Evolutionary conservation across 805 yeast genomes (phyloP).

Genomic region (Schizosaccharomyces octosporus): DNA sequence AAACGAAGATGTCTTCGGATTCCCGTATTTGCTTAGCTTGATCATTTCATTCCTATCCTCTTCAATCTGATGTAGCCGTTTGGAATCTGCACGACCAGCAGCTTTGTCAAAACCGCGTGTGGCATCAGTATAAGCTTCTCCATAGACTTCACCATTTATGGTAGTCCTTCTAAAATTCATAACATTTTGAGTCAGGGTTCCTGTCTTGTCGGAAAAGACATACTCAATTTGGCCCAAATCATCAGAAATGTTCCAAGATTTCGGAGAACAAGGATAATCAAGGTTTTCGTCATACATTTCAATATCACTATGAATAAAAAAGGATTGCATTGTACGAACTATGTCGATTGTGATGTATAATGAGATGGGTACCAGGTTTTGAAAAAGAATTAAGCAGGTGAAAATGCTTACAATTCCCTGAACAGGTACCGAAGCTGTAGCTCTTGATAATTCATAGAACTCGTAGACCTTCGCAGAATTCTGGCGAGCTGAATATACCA

Average conservation of each 20-base stretch:
- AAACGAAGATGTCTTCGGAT: slow-evolving; percentile 31
- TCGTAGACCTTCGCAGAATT: slow-evolving; percentile 30
- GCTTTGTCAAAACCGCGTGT: slow-evolving; percentile 47
- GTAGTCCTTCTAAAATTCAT: slow-evolving; percentile 66
- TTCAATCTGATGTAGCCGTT: slow-evolving; percentile 16
- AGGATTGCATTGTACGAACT: slow-evolving; percentile 53
- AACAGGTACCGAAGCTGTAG: slow-evolving; percentile 31
- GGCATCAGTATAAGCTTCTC: slow-evolving; percentile 57
- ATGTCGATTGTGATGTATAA: slow-evolving; percentile 58
- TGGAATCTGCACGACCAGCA: slow-evolving; percentile 28
- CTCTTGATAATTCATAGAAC: slow-evolving; percentile 36
- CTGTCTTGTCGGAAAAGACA: slow-evolving; percentile 63
- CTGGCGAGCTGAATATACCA: slow-evolving; percentile 26
- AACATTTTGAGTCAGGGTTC: slow-evolving; percentile 58
- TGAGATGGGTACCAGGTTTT: slow-evolving; percentile 58
- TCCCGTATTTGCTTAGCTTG: slow-evolving; percentile 15
- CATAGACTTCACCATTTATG: slow-evolving; percentile 40
- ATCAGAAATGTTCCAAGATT: slow-evolving; percentile 63
- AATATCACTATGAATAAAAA: slow-evolving; percentile 43
- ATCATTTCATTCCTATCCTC: slow-evolving; percentile 24
- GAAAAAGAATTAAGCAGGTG: slow-evolving; percentile 50
- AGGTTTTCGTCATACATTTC: slow-evolving; percentile 43
- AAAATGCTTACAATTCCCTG: slow-evolving; percentile 49
- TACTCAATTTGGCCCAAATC: slow-evolving; percentile 69
- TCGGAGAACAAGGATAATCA: slow-evolving; percentile 59